Evolutionary conservation across 108 stramenopile genomes (phyloP), one percentile per base, ranked within the genome.

Genomic region (Fragilariopsis cylindrus): DNA sequence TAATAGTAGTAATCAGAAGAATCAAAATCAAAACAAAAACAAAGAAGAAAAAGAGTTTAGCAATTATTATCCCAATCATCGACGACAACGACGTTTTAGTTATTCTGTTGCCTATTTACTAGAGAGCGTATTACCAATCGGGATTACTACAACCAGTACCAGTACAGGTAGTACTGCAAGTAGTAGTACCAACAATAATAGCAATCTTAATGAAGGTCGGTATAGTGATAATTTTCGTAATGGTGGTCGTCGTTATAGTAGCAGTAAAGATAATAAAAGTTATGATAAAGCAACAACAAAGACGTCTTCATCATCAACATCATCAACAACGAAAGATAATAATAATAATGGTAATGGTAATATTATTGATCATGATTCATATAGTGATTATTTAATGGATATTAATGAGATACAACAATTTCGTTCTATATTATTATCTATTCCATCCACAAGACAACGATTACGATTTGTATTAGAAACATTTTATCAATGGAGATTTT

Each of bases 51-150:
- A n/a, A n/a, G n/a, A n/a, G n/a, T n/a, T n/a, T n/a, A n/a, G n/a
- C n/a, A n/a, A n/a, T n/a, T n/a, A n/a, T 19, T 93, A 89, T 79
- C 90, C 92, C 9, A 72, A 81, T 19, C 58, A 74, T 70, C 85
- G 92, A 50, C 72, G 92, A 48, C 90, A 87, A 69, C 55, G 70
- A 30, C 83, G 89, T 5, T 58, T 90, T 55, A 88, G 87, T 69
- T 93, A 85, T 65, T 73, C 85, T 16, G 86, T 85, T 12, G 80
- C 88, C 8, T 65, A 75, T 39, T 71, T 90, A 40, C 73, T 90
- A 69, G 92, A 85, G 60, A 70, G 65, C 1, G 1, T 48, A 48
- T 3, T 68, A 18, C 67, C 49, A 44, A 68, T 68, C 4, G 21
- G 49, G 8, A 18, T 16, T 12, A 18, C n/a, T 0, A 60, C 12